These are phyloP conservation scores for Chrysopogon serrulatus DNA, from an alignment of 176 grass and related monocot species.

Conservation along the genomic window DNA sequence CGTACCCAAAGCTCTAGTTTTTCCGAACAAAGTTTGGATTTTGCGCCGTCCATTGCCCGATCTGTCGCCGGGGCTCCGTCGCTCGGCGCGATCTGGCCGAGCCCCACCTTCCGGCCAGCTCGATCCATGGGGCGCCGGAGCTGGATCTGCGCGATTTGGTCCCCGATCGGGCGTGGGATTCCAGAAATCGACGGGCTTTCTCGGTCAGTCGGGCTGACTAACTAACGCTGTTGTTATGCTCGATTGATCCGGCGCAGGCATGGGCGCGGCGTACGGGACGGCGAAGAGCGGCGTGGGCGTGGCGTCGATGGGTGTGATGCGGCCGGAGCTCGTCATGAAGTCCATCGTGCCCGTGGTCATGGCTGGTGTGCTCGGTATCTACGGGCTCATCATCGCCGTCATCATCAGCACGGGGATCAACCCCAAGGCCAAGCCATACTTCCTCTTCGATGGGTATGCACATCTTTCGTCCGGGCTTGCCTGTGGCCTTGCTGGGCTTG, in stretches of 20 bases:
- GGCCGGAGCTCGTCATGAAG: conserved; percentile 99
- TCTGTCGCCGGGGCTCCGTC: not conserved
- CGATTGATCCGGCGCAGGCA: conserved; percentile 46
- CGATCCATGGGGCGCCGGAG: not conserved
- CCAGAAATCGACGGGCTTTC: not conserved
- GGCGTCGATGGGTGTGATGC: conserved; percentile 99
- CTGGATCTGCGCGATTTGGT: not conserved
- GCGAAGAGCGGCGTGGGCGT: conserved; percentile 99
- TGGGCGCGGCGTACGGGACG: conserved; percentile 96
- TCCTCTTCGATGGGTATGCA: conserved; percentile 91
- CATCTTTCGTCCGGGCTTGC: conserved; percentile 88
- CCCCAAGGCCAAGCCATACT: conserved; percentile 97
- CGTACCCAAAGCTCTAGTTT: not conserved
- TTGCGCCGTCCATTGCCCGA: conserved; percentile 5
- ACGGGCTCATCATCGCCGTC: conserved; percentile 93
- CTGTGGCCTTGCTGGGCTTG: conserved; percentile 86
- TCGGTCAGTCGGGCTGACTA: not conserved
- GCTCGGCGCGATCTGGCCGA: not conserved
- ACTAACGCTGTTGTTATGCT: not conserved
- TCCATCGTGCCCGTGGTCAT: conserved; percentile 99
- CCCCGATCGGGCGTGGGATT: not conserved
- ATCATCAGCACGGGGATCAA: conserved; percentile 97
- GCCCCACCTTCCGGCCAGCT: not conserved
- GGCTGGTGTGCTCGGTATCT: conserved; percentile 98
- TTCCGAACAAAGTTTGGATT: not conserved